A percentile compares a stretch with the other conserved stretches of the same genome.
phyloP scores from a whole-genome alignment of 139 green algal species.

The Pleodorina starrii region DNA sequence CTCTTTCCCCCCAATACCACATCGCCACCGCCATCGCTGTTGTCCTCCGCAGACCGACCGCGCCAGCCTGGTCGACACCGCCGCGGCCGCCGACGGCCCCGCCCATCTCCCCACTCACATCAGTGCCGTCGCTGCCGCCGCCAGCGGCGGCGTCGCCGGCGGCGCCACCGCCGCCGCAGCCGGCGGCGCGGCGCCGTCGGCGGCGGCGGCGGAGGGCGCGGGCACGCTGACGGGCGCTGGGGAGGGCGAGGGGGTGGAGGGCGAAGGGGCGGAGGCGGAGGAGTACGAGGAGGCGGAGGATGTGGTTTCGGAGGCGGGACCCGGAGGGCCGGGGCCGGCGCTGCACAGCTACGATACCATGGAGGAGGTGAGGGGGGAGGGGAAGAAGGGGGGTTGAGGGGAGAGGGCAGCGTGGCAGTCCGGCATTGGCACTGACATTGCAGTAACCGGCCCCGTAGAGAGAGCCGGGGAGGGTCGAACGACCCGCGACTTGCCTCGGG shows the following conservation, averaged over 20 bases:
- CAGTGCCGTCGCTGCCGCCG: background rate
- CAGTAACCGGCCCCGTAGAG: no score
- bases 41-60: background rate
- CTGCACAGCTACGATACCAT: conserved; percentile 1
- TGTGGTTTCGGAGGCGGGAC: background rate
- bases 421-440: no score
- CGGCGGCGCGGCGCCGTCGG: no score
- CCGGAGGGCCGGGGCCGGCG: no score
- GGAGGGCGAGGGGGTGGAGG: background rate
- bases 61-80: background rate
- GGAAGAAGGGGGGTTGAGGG: background rate
- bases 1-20: no score
- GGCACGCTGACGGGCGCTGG: background rate
- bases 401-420: no score
- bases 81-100: background rate
- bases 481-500: no score
- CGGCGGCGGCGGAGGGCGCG: background rate
- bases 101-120: no score
- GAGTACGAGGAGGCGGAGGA: background rate
- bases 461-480: no score
- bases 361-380: conserved; percentile 9
- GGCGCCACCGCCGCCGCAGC: background rate
- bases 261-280: background rate
- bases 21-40: no score
- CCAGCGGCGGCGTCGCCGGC: no score